Percentiles rank a stretch among this genome's conserved stretches.
Conservation (phyloP, 768 basidiomycete species). For the Naematelia aurantialba region DNA sequence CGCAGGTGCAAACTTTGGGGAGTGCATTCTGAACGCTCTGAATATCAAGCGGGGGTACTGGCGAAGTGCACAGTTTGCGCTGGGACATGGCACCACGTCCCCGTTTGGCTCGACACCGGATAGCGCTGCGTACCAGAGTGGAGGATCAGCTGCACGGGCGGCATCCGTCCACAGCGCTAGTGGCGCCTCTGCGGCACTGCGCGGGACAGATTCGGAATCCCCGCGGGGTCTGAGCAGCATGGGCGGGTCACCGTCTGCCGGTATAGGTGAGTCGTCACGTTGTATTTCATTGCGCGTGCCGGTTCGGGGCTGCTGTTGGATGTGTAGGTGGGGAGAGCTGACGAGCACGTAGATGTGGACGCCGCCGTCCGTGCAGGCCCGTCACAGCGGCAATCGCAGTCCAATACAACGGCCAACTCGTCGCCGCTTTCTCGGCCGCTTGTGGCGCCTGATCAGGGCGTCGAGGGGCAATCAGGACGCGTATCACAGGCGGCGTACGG, state of each 20-base stretch:
- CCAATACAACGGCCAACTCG: background rate
- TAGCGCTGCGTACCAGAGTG: background rate
- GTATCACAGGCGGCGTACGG: too few species aligned
- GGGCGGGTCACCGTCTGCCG: too few species aligned
- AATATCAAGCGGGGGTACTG: constrained; percentile 45
- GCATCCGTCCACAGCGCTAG: background rate
- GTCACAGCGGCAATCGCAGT: too few species aligned
- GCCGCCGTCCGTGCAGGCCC: too few species aligned
- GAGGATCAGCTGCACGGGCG: background rate
- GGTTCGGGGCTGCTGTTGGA: too few species aligned
- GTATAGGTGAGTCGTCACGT: too few species aligned
- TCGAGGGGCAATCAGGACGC: too few species aligned
- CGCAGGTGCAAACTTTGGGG: constrained; percentile 27
- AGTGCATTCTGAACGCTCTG: constrained; percentile 36
- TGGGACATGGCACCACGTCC: constrained; percentile 13
- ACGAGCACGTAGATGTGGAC: too few species aligned
- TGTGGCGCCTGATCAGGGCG: background rate
- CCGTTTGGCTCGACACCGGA: constrained; percentile 38
- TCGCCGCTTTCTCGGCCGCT: background rate
- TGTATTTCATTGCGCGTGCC: too few species aligned
- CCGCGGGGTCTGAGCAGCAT: too few species aligned
- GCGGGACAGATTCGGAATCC: background rate
- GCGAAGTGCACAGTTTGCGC: constrained; percentile 2
- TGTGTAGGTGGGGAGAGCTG: too few species aligned
- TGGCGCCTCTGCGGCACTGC: background rate